Conservation (phyloP, 2,329 filamentous ascomycete species). For the Didymella arachidicola region DNA sequence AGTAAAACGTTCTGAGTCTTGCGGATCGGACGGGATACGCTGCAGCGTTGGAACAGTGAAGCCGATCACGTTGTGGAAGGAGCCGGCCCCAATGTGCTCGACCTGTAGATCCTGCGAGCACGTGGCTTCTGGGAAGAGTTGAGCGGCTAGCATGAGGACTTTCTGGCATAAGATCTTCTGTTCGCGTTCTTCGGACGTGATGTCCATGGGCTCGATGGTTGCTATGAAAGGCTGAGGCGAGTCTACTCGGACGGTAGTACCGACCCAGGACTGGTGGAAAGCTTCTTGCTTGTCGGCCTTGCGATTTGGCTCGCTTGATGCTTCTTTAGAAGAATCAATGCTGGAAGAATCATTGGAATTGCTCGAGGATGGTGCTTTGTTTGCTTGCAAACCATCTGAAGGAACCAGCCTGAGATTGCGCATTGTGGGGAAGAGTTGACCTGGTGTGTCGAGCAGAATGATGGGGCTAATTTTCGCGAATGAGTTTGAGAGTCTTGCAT, state of each 20-base stretch:
- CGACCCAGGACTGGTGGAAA: background rate
- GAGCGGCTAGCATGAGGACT: background rate
- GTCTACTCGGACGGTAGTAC: background rate
- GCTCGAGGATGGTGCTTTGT: background rate
- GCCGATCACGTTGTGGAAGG: conserved; percentile 1
- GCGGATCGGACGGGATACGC: background rate
- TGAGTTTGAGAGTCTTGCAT: background rate
- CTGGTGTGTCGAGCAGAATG: background rate
- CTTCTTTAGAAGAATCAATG: background rate
- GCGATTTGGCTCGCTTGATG: background rate
- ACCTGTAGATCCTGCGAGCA: background rate
- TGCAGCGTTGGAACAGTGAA: background rate
- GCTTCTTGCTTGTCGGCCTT: background rate
- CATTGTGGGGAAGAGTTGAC: background rate
- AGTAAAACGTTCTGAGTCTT: background rate
- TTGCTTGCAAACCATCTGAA: background rate
- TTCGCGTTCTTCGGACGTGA: background rate
- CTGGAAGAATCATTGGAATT: background rate
- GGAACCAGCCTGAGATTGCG: background rate
- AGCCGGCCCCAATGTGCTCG: background rate
- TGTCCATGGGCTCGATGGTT: background rate
- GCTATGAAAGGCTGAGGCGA: background rate
- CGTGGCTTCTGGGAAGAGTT: background rate
- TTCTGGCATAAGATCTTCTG: background rate
- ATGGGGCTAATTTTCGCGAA: background rate